Evolutionary conservation across 148 eudicot species (phyloP), one percentile per base, ranked within the genome.

Genomic region (Rhododendron ovatum): DNA sequence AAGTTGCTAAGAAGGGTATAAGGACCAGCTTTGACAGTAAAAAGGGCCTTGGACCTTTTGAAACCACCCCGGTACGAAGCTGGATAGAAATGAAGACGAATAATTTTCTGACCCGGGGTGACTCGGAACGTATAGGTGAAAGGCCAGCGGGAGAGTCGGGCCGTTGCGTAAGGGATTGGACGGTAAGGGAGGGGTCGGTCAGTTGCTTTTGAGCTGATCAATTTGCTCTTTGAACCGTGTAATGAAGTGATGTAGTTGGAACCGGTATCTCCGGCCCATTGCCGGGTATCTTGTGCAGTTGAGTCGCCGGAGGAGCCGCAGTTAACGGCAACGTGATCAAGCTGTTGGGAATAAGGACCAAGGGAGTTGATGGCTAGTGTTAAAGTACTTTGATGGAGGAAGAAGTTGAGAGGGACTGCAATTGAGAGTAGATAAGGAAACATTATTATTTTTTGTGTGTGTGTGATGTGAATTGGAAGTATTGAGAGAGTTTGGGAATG

Each of bases 1-100:
- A 90, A 90, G 85, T 93, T 87, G 28, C 75, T 77, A 3, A 93
- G 87, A 13, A 91, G 92, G 37, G 90, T 89, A 37, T 79, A 83
- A n/a, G 84, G 84, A 22, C 91, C 91, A 11, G 90, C 90, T 87
- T 88, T 39, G 0, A 93, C 88, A 6, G 88, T 87, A 33, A 92
- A 83, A 37, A 86, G 83, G 11, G 65, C 90, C 6, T n/a, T 22
- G 0, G 82, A 86, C 8, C 80, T 78, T 45, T 88, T 14, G 41
- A 88, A 85, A 50, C 71, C 71, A n/a, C 84, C 80, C 17, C 17
- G 37, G 85, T 89, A 89, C 4, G 76, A 35, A 47, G 85, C 9
- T 6, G 88, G 89, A 39, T 81, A 30, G 78, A 88, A 90, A 47
- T 90, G 85, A 8, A 90, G 59, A 33, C 90, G 89, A 35, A 90